Base-by-base conservation (phyloP, 2,329 filamentous ascomycete genomes). In the Cladophialophora bantiana region DNA sequence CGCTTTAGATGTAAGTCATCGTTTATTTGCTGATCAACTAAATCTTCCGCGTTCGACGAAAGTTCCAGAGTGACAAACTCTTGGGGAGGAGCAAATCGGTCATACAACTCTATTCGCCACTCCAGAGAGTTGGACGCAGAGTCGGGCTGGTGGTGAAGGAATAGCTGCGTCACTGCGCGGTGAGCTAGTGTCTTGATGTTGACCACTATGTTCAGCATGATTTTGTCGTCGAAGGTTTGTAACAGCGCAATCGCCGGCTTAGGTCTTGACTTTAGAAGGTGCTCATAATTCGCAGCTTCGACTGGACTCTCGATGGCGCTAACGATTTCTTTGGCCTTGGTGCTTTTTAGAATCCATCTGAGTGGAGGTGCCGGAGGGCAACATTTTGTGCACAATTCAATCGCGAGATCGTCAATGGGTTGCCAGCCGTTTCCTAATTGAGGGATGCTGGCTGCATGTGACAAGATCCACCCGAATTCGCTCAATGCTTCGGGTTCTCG, bases 221-320 rank as follows among this genome's bases (percentile, higher is more conserved):
- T 55, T 9, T 57, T 56, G 4, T 59, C 48, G 15, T 48, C 60
- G n/a, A 55, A 38, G 26, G 35, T 55, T 40, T 77, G 73, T 56
- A 79, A 70, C 38, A 72, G 69, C 32, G 78, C 77, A 18, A 79
- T 68, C 53, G 84, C 82, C 1, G 81, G 73, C 0, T 76, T 59
- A 2, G 84, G 82, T 12, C 82, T 77, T 18, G 74, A 74, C 70
- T 88, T 88, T 10, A 86, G 73, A 1, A 77, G 77, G 42, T 79
- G 78, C 71, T 88, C 86, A 67, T 82, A 87, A 0, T 73, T 65
- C 1, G 81, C 82, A 35, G 85, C 85, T 66, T 82, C 78, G 63
- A 80, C 73, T 0, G 82, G 80, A 68, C 88, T 80, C 71, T 88
- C 86, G 57, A 82, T 83, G 0, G 83, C 79, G 13, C 76, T 76